A percentile compares a stretch with the other conserved stretches of the same genome.
phyloP scores from a whole-genome alignment of 148 eudicot species.

The Diospyros kaki region DNA sequence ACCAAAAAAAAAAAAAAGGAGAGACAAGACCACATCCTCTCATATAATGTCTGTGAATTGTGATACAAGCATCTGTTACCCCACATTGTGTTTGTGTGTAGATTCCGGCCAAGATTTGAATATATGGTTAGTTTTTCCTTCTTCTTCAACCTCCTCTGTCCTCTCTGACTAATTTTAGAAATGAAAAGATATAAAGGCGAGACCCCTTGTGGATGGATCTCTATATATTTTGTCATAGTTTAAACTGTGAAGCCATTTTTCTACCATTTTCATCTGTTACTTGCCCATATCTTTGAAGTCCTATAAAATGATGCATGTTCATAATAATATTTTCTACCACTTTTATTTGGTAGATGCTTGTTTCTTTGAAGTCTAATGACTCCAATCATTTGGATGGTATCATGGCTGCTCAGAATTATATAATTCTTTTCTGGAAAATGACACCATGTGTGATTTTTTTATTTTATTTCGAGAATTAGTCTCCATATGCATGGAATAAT shows the following conservation, averaged over 20 bases:
- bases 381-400: neutral
- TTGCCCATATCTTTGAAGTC: neutral
- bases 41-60: too few relatives aligned
- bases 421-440: neutral
- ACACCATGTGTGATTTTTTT: too few relatives aligned
- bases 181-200: neutral
- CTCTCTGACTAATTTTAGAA: neutral
- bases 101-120: too few relatives aligned
- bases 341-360: neutral
- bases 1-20: too few relatives aligned
- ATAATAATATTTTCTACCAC: neutral
- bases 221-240: neutral
- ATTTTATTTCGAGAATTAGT: neutral
- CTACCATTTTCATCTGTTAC: neutral
- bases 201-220: neutral
- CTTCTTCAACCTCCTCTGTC: too few relatives aligned
- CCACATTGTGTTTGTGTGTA: too few relatives aligned
- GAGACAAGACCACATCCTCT: too few relatives aligned
- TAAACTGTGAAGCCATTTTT: neutral
- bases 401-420: neutral
- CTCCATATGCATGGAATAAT: neutral
- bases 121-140: too few relatives aligned
- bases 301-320: too few relatives aligned
- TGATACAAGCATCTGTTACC: too few relatives aligned
- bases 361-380: neutral